Base-by-base conservation (phyloP, 2,329 filamentous ascomycete species). In the Pseudocercospora fuligena region DNA sequence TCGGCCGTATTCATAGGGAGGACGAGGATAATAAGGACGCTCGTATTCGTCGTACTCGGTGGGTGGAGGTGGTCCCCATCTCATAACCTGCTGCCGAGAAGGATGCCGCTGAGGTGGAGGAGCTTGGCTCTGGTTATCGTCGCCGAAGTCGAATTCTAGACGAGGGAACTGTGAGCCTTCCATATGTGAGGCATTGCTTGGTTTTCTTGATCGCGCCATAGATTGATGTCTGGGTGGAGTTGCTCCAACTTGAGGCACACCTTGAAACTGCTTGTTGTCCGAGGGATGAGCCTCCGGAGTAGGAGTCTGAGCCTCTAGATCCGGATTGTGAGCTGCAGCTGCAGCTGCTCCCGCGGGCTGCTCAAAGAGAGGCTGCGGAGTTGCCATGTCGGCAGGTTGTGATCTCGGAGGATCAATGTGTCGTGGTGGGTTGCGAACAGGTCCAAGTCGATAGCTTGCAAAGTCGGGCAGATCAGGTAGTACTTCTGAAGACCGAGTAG, bases 21-120 rank as follows among this genome's bases (percentile, higher is more conserved):
- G 65, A 2, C 72, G 67, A n/a, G 70, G 68, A n/a, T 64, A 67
- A 56, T 67, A 71, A 3, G 61, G 64, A 27, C 67, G 65, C 7
- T 73, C 71, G 31, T 73, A 69, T 27, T 75, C 71, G 14, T 64
- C 72, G 58, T 69, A 72, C 19, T 74, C 73, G 60, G 64, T 72
- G 6, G 62, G 65, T 19, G 71, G 65, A 21, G 68, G 69, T 21
- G 67, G 70, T 25, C 68, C 71, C 54, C 65, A 74, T 53, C 73
- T 68, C 66, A 71, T 73, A 49, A 74, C 63, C 47, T 69, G 68
- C 59, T 73, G 72, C 25, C 72, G 63, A 36, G 72, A 73, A n/a
- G 71, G 72, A 53, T 69, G 64, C 9, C 71, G 65, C 47, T 66
- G 66, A 5, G 73, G 71, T 21, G 66, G 61, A 46, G 59, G 54